Evolutionary conservation across 1,284 basidiomycete genomes (phyloP), one percentile per base, ranked within the genome.

Genomic region (Xanthoconium separans): DNA sequence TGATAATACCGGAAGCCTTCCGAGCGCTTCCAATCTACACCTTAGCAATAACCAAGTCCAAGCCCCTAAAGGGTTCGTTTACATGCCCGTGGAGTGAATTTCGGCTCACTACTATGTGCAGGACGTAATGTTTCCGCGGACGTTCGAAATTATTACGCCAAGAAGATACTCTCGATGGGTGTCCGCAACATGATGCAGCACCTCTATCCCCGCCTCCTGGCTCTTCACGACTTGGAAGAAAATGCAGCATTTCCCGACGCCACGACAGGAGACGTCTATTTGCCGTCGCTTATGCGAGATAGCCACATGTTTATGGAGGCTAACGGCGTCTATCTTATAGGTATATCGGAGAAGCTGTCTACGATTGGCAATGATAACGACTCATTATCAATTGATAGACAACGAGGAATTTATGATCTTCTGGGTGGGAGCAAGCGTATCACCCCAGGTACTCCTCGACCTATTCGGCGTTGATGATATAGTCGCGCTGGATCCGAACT

Each of bases 1-100:
- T 98, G 53, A 92, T 99, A 60, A 83, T 99, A 33, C 97, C 97
- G 1, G 97, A 99, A 73, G 88, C 89, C 2, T 96, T 95, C 79
- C 91, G 92, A 70, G 81, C 91, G 2, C 79, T 99, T 50, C 94
- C 95, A 0, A 77, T 95, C 16, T 96, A 91, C 67, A 83, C 84
- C 2, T 77, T 99, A 7, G 88, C 87, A 7, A 83, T 99, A 57
- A 83, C 90, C 57, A 99, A 99, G 76, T 85, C 83, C 56, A 97
- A 98, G 70, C 85, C 94, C 27, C 74, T 99, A 43, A 97, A 98
- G 84, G 92, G 94, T 84, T 46, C 34, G 47, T 59, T 51, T 51
- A 50, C 24, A 43, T 57, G 37, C 51, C 29, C 9, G 40, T 52
- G 41, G 34, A 42, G 43, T 44, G 44, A 30, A 43, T 29, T 48